Conservation (phyloP, 2,329 filamentous ascomycete species). For the Sphaerulina populicola region DNA sequence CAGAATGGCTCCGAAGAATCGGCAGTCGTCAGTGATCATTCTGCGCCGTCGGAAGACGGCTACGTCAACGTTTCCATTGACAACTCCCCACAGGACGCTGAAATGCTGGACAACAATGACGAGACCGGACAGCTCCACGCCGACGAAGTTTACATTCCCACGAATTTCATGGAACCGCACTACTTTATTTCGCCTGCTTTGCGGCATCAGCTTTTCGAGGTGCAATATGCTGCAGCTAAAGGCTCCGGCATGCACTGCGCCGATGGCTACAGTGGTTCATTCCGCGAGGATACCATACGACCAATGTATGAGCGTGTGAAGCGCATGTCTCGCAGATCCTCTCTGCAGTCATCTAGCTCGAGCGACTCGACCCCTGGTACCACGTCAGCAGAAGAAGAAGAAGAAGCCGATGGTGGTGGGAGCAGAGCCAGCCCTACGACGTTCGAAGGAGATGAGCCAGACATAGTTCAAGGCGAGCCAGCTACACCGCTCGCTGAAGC, state of each 20-base stretch:
- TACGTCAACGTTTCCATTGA: constrained; percentile 86
- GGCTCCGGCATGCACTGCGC: constrained; percentile 53
- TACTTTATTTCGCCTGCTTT: constrained; percentile 51
- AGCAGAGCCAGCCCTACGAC: constrained; percentile 23
- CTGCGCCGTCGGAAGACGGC: constrained; percentile 80
- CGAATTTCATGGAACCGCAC: constrained; percentile 26
- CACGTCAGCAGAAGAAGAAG: constrained; percentile 9
- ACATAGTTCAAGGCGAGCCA: constrained; percentile 22
- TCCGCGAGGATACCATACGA: constrained; percentile 17
- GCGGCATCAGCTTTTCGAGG: constrained; percentile 62
- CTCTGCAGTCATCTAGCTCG: constrained; percentile 24
- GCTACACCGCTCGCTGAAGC: constrained; percentile 9
- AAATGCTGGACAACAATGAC: constrained; percentile 5
- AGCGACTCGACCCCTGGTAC: constrained; percentile 19
- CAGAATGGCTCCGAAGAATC: constrained; percentile 43
- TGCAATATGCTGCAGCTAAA: constrained; percentile 56
- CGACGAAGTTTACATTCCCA: constrained; percentile 22
- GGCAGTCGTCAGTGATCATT: constrained; percentile 63
- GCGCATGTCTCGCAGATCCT: constrained; percentile 19
- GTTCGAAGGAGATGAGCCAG: constrained; percentile 20
- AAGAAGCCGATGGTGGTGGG: constrained; percentile 22
- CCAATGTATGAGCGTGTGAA: constrained; percentile 29
- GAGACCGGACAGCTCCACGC: background rate
- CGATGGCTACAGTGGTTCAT: constrained; percentile 33
- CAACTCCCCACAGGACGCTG: constrained; percentile 35